A percentile compares a stretch with the other conserved stretches of the same genome.
phyloP scores from a whole-genome alignment of 768 basidiomycete genomes.

The Mycena galopus region DNA sequence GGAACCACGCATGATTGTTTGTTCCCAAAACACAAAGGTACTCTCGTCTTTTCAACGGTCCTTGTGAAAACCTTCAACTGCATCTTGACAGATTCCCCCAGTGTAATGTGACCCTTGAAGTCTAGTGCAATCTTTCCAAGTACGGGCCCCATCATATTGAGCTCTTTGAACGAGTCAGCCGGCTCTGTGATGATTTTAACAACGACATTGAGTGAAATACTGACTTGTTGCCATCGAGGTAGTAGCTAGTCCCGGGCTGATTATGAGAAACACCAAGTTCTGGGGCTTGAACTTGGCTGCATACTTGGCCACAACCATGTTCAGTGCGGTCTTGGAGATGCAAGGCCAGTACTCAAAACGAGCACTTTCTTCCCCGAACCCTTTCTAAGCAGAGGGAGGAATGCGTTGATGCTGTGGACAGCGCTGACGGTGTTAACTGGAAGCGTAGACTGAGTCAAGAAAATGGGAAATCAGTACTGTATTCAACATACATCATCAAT shows the following conservation, averaged over 20 bases:
- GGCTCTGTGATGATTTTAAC: background rate
- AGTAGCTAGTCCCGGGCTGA: constrained; percentile 51
- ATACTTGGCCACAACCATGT: constrained; percentile 54
- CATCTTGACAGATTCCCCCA: constrained; percentile 15
- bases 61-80: constrained; percentile 15
- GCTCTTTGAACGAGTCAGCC: background rate
- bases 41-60: constrained; percentile 12
- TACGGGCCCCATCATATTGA: background rate
- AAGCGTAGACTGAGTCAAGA: background rate
- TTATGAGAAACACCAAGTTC: constrained; percentile 52
- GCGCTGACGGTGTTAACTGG: constrained; percentile 2
- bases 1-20: too few relatives aligned
- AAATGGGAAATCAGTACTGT: background rate
- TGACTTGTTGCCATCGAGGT: background rate
- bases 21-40: constrained; percentile 32
- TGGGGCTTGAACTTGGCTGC: constrained; percentile 46
- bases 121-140: background rate
- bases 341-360: constrained; percentile 47
- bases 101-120: constrained; percentile 20
- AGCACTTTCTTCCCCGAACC: constrained; percentile 51
- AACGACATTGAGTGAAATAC: background rate
- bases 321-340: constrained; percentile 53
- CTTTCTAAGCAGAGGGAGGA: constrained; percentile 10
- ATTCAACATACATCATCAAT: constrained; percentile 4
- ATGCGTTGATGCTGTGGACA: constrained; percentile 17